Evolutionary conservation across 129 eudicot genomes (phyloP).

Genomic region (Flaveria trinervia): DNA sequence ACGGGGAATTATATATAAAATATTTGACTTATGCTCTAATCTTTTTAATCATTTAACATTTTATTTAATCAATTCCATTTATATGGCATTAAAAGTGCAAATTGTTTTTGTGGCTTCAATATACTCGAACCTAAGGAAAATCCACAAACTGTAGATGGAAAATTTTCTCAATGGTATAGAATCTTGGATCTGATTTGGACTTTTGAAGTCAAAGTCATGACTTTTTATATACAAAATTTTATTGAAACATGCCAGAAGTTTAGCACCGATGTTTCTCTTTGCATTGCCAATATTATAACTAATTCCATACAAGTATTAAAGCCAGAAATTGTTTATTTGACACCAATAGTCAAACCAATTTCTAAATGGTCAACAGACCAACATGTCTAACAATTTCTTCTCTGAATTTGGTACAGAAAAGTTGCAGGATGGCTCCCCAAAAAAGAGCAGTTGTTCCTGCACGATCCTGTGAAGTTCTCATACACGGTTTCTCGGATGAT

Average conservation of each 20-base stretch:
- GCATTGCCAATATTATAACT: background rate
- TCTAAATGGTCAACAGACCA: slow-evolving; percentile 16
- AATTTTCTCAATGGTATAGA: background rate
- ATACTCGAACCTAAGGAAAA: background rate
- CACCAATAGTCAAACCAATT: background rate
- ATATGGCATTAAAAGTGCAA: background rate
- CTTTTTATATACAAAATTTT: slow-evolving; percentile 5
- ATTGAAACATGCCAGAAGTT: slow-evolving; percentile 9
- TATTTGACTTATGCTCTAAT: background rate
- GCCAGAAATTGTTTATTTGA: slow-evolving; percentile 1
- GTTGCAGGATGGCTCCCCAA: slow-evolving; percentile 45
- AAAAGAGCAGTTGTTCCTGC: slow-evolving; percentile 61
- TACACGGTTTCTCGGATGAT: slow-evolving; percentile 8
- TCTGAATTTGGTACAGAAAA: slow-evolving; percentile 43
- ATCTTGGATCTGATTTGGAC: background rate
- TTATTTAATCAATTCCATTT: background rate
- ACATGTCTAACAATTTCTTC: slow-evolving; percentile 8
- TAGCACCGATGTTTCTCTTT: background rate
- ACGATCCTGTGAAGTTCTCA: slow-evolving; percentile 48
- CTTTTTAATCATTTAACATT: background rate
- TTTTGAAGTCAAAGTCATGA: slow-evolving; percentile 15
- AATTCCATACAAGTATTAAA: background rate
- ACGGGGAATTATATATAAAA: background rate
- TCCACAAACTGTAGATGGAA: background rate
- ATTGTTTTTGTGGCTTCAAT: background rate